phyloP scores from a whole-genome alignment of 805 yeast species.

The Candida namnaoensis region DNA sequence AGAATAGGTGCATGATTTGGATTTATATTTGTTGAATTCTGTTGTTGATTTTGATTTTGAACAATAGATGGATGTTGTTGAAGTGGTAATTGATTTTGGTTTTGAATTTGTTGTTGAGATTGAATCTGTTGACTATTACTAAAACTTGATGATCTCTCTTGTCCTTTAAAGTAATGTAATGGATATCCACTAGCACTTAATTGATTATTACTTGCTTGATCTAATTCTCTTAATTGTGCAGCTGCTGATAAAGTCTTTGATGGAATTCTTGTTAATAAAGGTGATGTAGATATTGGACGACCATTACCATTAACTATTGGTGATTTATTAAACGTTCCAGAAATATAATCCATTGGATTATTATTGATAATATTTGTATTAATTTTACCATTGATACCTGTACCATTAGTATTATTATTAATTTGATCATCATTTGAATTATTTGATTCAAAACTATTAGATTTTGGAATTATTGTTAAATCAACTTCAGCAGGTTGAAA shows the following conservation, averaged over 20 bases:
- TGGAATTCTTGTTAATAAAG: slow-evolving; percentile 7
- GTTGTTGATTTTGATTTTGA: too few species aligned
- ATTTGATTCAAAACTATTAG: not conserved
- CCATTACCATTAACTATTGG: slow-evolving; percentile 5
- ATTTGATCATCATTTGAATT: not conserved
- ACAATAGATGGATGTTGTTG: too few species aligned
- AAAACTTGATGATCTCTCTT: too few species aligned
- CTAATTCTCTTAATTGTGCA: slow-evolving; percentile 4
- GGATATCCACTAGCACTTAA: not conserved
- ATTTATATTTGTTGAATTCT: too few species aligned
- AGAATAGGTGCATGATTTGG: too few species aligned
- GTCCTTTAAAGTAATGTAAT: not conserved
- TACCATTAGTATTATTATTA: too few species aligned
- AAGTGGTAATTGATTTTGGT: too few species aligned
- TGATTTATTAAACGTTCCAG: not conserved
- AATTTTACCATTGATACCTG: too few species aligned
- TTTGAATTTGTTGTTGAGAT: too few species aligned
- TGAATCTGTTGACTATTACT: too few species aligned
- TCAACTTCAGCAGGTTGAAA: slow-evolving; percentile 20
- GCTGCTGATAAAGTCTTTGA: slow-evolving; percentile 8
- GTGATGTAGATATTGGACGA: slow-evolving; percentile 2
- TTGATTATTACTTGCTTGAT: not conserved
- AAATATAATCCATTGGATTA: not conserved
- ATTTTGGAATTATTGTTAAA: slow-evolving; percentile 3
- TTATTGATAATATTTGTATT: too few species aligned